Evolutionary conservation across 192 early-diverging fungal species (phyloP), one percentile per base, ranked within the genome.

Genomic region (Coemansia aciculifera): DNA sequence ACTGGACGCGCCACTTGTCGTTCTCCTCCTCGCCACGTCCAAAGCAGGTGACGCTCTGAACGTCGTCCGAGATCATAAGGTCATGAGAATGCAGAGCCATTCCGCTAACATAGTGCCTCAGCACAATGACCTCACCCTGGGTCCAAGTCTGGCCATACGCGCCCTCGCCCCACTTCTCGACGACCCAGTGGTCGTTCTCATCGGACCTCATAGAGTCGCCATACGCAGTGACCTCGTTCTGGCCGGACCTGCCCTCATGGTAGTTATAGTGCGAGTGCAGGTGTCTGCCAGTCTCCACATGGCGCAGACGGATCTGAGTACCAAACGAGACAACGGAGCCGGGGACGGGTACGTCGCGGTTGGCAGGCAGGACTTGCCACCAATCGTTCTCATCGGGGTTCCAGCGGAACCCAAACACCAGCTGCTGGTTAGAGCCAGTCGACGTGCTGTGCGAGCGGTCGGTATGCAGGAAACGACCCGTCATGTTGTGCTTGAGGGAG

Each of bases 281-380:
- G 61, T 88, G 85, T 19, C 68, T 56, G 10, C 86, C 79, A 46
- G 82, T 87, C 64, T 77, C 59, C 7, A 78, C 36, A 59, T 87
- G 86, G 32, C 83, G 80, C 43, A 88, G 71, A 29, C 87, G 84
- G 59, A 88, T 77, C 65, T 81, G 64, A 1, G 73, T 79, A 32
- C 83, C 83, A 62, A 80, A 87, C 46, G 63, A 34, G 5, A 88
- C 68, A 21, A 71, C 69, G 11, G 77, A 74, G 17, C 78, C 87
- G 2, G 74, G 72, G 2, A 82, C 64, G 5, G 74, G 71, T 19
- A 77, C 69, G 23, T 75, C 69, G 34, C 27, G 69, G 32, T 81
- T 81, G 27, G 83, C 84, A 4, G 86, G 87, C 9, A 87, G 75
- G 15, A 86, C 83, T 32, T 86, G 86, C 84, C 86, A 88, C 62